Evolutionary conservation across 176 grass and related monocot genomes (phyloP).

Genomic region (Hordeum marinum): DNA sequence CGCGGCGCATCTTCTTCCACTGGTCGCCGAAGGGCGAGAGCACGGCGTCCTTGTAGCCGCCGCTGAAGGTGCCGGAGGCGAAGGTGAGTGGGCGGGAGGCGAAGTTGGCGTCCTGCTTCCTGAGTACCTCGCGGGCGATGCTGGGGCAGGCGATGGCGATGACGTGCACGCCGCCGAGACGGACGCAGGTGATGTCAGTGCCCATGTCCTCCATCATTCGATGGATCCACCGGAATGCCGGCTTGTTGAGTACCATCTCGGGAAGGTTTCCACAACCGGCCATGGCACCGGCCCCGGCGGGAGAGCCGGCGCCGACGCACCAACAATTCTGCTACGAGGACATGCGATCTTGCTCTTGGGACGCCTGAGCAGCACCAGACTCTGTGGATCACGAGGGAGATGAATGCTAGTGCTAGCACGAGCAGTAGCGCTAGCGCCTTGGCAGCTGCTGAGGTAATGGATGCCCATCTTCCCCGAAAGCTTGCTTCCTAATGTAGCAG

Average conservation of each 20-base stretch:
- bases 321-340: background rate
- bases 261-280: constrained; percentile 31
- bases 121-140: background rate
- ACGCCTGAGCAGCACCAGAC: background rate
- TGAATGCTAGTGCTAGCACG: background rate
- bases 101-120: constrained; percentile 31
- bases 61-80: constrained; percentile 12
- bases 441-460: background rate
- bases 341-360: background rate
- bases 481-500: background rate
- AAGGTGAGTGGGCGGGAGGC: constrained; percentile 31
- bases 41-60: background rate
- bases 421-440: background rate
- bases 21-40: constrained; percentile 32
- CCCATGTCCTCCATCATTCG: constrained; percentile 17
- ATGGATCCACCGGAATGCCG: constrained; percentile 41
- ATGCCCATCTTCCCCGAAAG: background rate
- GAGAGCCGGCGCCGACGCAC: background rate
- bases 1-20: constrained; percentile 54
- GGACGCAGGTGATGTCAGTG: constrained; percentile 43
- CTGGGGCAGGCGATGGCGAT: constrained; percentile 34
- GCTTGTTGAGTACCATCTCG: constrained; percentile 18
- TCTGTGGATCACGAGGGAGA: background rate
- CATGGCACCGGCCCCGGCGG: constrained; percentile 38
- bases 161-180: constrained; percentile 28